These are phyloP conservation scores for Eucalyptus sp. DNA, from an alignment of 345 rosid species.

Conservation along the genomic window DNA sequence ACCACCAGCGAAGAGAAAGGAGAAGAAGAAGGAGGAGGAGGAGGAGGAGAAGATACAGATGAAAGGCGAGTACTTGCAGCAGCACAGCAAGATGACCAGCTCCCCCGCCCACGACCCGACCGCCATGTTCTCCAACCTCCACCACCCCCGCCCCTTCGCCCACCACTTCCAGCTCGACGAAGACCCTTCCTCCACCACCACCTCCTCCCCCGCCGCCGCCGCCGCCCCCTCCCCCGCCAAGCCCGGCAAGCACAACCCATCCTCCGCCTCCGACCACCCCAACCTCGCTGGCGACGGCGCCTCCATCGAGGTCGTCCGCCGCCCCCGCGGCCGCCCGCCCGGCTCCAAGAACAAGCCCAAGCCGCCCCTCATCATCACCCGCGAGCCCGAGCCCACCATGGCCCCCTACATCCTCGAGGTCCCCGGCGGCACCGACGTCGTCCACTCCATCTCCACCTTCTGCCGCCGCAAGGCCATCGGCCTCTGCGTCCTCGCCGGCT, in stretches of 20 bases:
- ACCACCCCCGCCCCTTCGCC: not conserved
- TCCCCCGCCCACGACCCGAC: not conserved
- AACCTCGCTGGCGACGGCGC: not conserved
- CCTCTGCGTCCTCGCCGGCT: slow-evolving; percentile 58
- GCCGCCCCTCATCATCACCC: not conserved
- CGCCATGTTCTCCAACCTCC: slow-evolving; percentile 4
- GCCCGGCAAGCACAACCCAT: not conserved
- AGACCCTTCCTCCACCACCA: not conserved
- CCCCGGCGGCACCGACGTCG: slow-evolving; percentile 63
- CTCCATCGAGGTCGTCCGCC: not conserved
- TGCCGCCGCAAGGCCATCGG: slow-evolving; percentile 58
- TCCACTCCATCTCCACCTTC: slow-evolving; percentile 52
- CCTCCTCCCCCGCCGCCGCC: not conserved
- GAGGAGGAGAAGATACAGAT: not conserved
- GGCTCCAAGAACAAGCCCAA: slow-evolving; percentile 15
- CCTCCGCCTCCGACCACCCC: not conserved
- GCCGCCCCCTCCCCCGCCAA: not conserved
- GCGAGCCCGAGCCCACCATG: slow-evolving; percentile 48
- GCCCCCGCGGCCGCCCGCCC: not conserved
- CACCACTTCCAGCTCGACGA: not conserved
- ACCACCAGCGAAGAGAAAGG: not conserved
- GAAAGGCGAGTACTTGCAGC: not conserved
- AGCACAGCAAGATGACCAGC: not conserved
- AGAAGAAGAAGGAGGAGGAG: not conserved
- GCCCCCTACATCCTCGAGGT: slow-evolving; percentile 84